Percentiles rank a stretch among this genome's conserved stretches.
These are phyloP conservation scores for Leccinum subgranulosum DNA, from an alignment of 768 basidiomycete species.

Conservation along the genomic window DNA sequence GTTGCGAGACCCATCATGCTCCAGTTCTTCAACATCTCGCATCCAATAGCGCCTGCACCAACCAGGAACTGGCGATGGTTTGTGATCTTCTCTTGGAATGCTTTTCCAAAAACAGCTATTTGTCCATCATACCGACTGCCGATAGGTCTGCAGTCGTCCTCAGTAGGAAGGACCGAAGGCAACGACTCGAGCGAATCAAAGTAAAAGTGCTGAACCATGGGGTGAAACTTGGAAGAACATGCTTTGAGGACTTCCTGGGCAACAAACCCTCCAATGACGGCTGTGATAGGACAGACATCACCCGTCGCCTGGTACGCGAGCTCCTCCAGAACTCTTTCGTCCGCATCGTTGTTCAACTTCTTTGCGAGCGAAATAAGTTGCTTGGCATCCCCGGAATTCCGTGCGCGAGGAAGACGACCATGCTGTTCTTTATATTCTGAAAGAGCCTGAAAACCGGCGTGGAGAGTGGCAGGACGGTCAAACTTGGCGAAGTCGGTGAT, in stretches of 20 bases:
- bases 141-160: conserved; percentile 77
- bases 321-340: conserved; percentile 81
- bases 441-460: conserved; percentile 93
- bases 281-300: conserved; percentile 84
- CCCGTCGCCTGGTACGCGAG: conserved; percentile 90
- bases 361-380: conserved; percentile 73
- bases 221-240: conserved; percentile 96
- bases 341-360: conserved; percentile 67
- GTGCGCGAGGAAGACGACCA: conserved; percentile 73
- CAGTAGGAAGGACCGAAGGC: conserved; percentile 70
- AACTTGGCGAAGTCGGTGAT: conserved; percentile 98
- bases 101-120: conserved; percentile 91
- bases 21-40: conserved; percentile 99
- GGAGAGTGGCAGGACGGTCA: conserved; percentile 86
- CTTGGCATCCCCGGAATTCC: conserved; percentile 78
- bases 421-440: conserved; percentile 68
- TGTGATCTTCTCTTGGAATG: conserved; percentile 88
- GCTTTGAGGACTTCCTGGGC: conserved; percentile 98
- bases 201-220: conserved; percentile 92
- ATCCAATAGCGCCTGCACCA: conserved; percentile 98
- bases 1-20: conserved; percentile 95
- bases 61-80: conserved; percentile 94
- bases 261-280: conserved; percentile 95
- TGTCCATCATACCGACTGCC: conserved; percentile 91
- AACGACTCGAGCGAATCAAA: conserved; percentile 97